phyloP scores from a whole-genome alignment of 805 yeast species.

The Starmerella khaoyaiensis region DNA sequence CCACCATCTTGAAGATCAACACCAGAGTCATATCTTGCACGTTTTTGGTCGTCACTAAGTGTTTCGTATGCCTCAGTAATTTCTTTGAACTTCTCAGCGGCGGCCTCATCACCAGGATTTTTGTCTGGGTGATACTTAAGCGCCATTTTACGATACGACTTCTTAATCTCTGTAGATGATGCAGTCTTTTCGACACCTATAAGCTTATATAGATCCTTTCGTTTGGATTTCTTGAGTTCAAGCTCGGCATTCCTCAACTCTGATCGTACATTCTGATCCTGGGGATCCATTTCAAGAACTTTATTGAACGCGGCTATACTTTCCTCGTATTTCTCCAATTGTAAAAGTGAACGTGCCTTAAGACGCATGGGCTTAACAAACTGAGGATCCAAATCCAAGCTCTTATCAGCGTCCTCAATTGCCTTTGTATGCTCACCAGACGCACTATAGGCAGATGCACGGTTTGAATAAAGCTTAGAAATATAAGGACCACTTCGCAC shows the following conservation, averaged over 20 bases:
- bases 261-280: conserved; percentile 26
- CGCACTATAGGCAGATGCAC: conserved; percentile 77
- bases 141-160: conserved; percentile 64
- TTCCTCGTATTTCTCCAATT: conserved; percentile 32
- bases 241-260: conserved; percentile 34
- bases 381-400: conserved; percentile 53
- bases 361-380: conserved; percentile 49
- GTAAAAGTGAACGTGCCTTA: conserved; percentile 31
- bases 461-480: conserved; percentile 51
- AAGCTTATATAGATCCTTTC: conserved; percentile 48
- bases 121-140: conserved; percentile 71
- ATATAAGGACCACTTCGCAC: conserved; percentile 4
- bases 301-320: conserved; percentile 28
- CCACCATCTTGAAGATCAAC: conserved; percentile 45
- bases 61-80: conserved; percentile 77
- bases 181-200: conserved; percentile 42
- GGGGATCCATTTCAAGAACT: conserved; percentile 29
- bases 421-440: conserved; percentile 71
- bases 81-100: conserved; percentile 91
- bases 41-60: conserved; percentile 72
- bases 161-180: conserved; percentile 46
- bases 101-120: conserved; percentile 50
- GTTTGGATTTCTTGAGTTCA: conserved; percentile 30
- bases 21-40: conserved; percentile 76
- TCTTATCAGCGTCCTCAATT: conserved; percentile 55